Evolutionary conservation across 2,329 filamentous ascomycete species (phyloP).

Genomic region (Colletotrichum lindemuthianum): DNA sequence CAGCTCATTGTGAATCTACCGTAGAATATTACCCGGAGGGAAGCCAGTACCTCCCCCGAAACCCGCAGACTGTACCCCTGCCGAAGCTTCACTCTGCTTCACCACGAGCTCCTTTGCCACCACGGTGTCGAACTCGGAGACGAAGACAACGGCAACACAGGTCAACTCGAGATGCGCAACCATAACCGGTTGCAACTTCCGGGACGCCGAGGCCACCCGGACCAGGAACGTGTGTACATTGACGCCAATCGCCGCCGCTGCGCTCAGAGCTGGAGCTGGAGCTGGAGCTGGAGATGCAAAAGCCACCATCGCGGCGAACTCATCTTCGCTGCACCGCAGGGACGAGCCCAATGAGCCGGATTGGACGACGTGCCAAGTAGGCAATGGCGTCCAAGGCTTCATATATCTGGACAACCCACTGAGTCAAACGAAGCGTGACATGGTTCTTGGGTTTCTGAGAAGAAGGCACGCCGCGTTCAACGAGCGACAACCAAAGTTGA

Average conservation of each 20-base stretch:
- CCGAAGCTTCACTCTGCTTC: constrained; percentile 13
- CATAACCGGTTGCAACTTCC: constrained; percentile 15
- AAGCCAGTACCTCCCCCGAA: constrained; percentile 2
- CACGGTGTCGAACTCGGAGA: background rate
- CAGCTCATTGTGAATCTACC: background rate
- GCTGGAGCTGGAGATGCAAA: background rate
- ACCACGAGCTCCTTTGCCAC: constrained; percentile 12
- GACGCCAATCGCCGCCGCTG: background rate
- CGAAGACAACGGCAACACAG: constrained; percentile 4
- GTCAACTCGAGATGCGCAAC: constrained; percentile 7
- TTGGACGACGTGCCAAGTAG: too few species aligned
- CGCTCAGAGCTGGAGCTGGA: too few species aligned
- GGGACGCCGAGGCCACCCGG: constrained; percentile 6
- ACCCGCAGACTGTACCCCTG: constrained; percentile 5
- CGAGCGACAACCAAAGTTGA: too few species aligned
- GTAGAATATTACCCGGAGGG: constrained; percentile 8
- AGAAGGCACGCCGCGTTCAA: too few species aligned
- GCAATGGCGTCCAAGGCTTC: too few species aligned
- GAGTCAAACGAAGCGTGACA: too few species aligned
- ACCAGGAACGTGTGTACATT: background rate
- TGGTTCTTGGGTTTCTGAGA: too few species aligned
- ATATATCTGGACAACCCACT: too few species aligned
- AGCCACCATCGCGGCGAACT: too few species aligned
- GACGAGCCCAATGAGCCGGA: too few species aligned
- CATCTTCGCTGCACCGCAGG: too few species aligned